Base-by-base conservation (phyloP, 768 basidiomycete species). In the Terana coerulea region DNA sequence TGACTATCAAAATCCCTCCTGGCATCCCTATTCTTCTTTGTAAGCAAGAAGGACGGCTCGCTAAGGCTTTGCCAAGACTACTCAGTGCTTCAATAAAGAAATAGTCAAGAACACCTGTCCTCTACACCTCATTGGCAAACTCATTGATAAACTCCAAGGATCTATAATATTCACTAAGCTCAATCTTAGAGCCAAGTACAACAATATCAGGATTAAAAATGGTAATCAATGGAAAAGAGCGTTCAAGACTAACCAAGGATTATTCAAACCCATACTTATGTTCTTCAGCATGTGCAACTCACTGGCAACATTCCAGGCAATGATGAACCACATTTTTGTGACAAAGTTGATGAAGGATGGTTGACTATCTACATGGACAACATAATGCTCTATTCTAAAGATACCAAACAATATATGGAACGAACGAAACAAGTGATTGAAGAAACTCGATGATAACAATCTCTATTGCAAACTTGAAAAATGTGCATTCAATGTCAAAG, bases 291-390 rank as follows among this genome's bases (percentile, higher is more conserved):
- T 66, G 15, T 67, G 56, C 28, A 75, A 78, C 49, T 59, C 61
- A 3, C 67, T 67, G 8, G 69, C 69, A 0, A 65, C 69, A 0
- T 77, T 75, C 55, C 65, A 67, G 31, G 33, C 34, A 0, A 59
- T 65, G 57, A 65, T 65, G 58, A 61, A 66, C 55, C 52, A 64
- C 56, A 55, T 67, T 10, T 58, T 70, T 21, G 52, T 2, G 62
- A 72, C 40, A 3, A 67, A 50, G 59, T 74, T 10, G 57, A 57
- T 4, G 25, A 50, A 41, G 63, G 64, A 0, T 67, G 70, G 25
- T 67, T 78, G 19, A 55, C 60, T 0, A 69, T 78, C 45, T 75
- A 79, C 55, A 60, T 77, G 39, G 72, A 75, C 50, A 64, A 75
- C 44, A 70, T 75, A 11, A 39, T 57, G 9, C 46, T 59, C 6